Base-by-base conservation (phyloP, 2,329 filamentous ascomycete genomes). In the Aspergillus hiratsukae region DNA sequence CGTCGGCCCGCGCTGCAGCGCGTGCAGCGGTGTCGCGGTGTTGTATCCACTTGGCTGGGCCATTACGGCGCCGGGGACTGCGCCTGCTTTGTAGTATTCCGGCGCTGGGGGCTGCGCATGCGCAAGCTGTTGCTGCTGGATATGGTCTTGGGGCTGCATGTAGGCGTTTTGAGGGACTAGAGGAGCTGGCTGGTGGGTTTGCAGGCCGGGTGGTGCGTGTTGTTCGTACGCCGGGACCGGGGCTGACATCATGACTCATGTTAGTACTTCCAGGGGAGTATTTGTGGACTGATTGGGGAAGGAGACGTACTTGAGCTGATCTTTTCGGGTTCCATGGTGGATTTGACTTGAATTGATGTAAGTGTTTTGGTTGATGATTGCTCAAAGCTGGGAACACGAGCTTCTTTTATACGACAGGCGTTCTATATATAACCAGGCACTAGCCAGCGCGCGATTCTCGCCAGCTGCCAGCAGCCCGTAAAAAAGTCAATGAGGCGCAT, bases 1-100 rank as follows among this genome's bases (percentile, higher is more conserved):
- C 5, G 75, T 73, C 1, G 78, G 68, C 1, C 64, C 66, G 0
- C 64, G 64, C 48, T 66, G 66, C 3, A 71, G 58, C 1, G 63
- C 58, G 21, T 69, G 65, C 21, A 71, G 53, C 2, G 69, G 67
- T 0, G 64, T 56, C 0, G 64, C 61, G 1, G 56, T 62, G 19
- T 58, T 59, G 61, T 70, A 71, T 19, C 61, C 58, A 48, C 61
- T 69, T 1, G 63, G 60, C 7, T 64, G 62, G 3, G 28, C 51
- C 3, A 29, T 23, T 1, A 29, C 54, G 9, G 55, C n/a, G 8
- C 31, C 23, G 23, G 23, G 23, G 23, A 3, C 23, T 23, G 23
- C 3, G 23, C 2, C 31, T 25, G 25, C n/a, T 3, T 6, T 1
- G 19, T 40, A 19, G 35, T 14, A 11, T 45, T 1, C 27, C 37